Conservation (phyloP, 495 filamentous ascomycete species). For the Lophiostoma macrostomum region DNA sequence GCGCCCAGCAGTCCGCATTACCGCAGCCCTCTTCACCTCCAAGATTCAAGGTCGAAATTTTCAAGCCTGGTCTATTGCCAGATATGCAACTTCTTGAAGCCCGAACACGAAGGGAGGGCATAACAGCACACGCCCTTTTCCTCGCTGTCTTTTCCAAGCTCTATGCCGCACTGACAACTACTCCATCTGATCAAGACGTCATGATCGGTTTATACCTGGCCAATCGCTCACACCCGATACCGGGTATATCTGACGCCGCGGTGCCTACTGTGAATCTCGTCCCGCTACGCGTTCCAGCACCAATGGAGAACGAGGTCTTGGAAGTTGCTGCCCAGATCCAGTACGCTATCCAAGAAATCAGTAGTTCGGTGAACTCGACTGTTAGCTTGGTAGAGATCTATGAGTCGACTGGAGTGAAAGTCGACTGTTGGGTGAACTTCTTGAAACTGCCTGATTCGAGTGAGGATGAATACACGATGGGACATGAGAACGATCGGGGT, state of each 20-base stretch:
- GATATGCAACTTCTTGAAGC: constrained; percentile 33
- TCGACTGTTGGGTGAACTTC: constrained; percentile 58
- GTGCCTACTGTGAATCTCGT: constrained; percentile 55
- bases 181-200: constrained; percentile 36
- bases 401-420: constrained; percentile 47
- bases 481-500: background rate
- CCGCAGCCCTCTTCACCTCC: constrained; percentile 4
- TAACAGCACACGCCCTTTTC: constrained; percentile 51
- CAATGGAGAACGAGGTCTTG: constrained; percentile 30
- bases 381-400: constrained; percentile 45
- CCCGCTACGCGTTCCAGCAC: constrained; percentile 44
- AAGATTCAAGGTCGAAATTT: constrained; percentile 40
- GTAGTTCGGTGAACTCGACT: constrained; percentile 40
- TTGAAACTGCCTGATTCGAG: constrained; percentile 42
- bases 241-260: constrained; percentile 38
- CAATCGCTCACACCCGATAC: constrained; percentile 50
- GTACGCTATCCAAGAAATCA: constrained; percentile 45
- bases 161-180: constrained; percentile 37
- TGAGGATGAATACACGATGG: constrained; percentile 9
- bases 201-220: constrained; percentile 56
- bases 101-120: constrained; percentile 39
- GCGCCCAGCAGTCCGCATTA: constrained; percentile 14
- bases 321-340: constrained; percentile 48
- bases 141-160: constrained; percentile 48
- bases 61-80: constrained; percentile 37